These are phyloP conservation scores for Macrolepiota albuminosa DNA, from an alignment of 768 basidiomycete genomes.

Conservation along the genomic window DNA sequence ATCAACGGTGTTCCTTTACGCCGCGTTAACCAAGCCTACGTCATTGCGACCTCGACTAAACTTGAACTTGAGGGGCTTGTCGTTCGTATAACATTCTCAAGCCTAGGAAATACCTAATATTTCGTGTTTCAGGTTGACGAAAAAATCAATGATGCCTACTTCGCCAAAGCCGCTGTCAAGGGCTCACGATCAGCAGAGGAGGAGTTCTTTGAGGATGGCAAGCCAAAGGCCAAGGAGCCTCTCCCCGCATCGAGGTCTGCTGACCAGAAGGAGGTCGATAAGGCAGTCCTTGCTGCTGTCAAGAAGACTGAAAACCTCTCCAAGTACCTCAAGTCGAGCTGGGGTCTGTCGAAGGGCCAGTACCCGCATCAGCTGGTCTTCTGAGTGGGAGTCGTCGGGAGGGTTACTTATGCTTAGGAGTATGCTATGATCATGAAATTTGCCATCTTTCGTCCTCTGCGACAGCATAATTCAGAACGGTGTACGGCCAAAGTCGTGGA, in stretches of 20 bases:
- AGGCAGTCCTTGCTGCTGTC: slow-evolving; percentile 72
- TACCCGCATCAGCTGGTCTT: slow-evolving; percentile 93
- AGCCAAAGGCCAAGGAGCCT: slow-evolving; percentile 83
- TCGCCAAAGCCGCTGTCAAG: slow-evolving; percentile 74
- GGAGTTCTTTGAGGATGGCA: slow-evolving; percentile 95
- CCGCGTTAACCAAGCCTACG: slow-evolving; percentile 98
- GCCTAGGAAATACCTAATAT: neutral
- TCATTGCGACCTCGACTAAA: slow-evolving; percentile 96
- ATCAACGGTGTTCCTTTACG: slow-evolving; percentile 97
- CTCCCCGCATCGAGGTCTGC: slow-evolving; percentile 83
- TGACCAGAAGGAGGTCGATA: slow-evolving; percentile 89
- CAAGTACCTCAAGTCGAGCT: slow-evolving; percentile 91
- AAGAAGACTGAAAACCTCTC: slow-evolving; percentile 88
- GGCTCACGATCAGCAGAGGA: slow-evolving; percentile 80
- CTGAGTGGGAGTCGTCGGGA: slow-evolving; percentile 36
- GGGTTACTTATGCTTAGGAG: slow-evolving; percentile 20
- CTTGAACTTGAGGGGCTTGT: slow-evolving; percentile 72
- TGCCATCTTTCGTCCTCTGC: slow-evolving; percentile 24
- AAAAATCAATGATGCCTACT: slow-evolving; percentile 93
- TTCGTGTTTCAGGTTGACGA: slow-evolving; percentile 59
- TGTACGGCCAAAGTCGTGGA: slow-evolving; percentile 1
- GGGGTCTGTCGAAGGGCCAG: slow-evolving; percentile 95
- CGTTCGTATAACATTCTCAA: slow-evolving; percentile 39
- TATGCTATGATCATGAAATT: slow-evolving; percentile 33
- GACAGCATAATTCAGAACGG: slow-evolving; percentile 23